Evolutionary conservation across 148 eudicot species (phyloP), one percentile per base, ranked within the genome.

Genomic region (Rhododendron molle): DNA sequence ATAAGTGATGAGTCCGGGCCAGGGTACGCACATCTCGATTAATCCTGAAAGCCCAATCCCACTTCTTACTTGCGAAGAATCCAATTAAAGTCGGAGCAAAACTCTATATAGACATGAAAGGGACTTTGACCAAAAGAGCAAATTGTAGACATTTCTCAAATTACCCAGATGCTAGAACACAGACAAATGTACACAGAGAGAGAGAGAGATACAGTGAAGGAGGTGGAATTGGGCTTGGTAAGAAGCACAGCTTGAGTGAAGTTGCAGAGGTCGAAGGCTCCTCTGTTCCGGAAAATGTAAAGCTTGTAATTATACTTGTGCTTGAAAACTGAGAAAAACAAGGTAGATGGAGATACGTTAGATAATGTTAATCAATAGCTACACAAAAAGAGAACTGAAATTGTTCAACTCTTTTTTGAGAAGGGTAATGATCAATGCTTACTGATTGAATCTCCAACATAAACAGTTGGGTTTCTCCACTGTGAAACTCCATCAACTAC

Each of bases 221-320:
- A 87, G n/a, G 92, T 86, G 85, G 98, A 92, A 85, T 89, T 89
- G 67, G 90, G 91, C 50, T 88, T 89, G 62, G 96, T 90, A 67
- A 96, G 95, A 76, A 91, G 92, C 34, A 93, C 90, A 81, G 99
- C 96, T 91, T 89, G 94, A 88, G 93, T 91, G 91, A 96, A 95
- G 86, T 96, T 93, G 92, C 99, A 96, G 62, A 87, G 60, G 36
- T 87, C 87, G 88, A 92, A 96, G 54, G 96, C 97, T 65, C 83
- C 85, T 81, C 85, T 88, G 86, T 83, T 95, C 90, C 90, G 86
- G 92, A 96, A 96, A 87, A 96, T 95, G 93, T 92, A 96, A 47
- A 96, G 91, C 26, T 88, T 91, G 93, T 92, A 91, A 85, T 94
- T 49, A 83, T 93, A 69, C 90, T 91, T 93, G 92, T 91, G 94